Percentiles rank a stretch among this genome's conserved stretches.
Evolutionary conservation across 108 stramenopile genomes (phyloP).

Genomic region (Skeletonema menzelii): DNA sequence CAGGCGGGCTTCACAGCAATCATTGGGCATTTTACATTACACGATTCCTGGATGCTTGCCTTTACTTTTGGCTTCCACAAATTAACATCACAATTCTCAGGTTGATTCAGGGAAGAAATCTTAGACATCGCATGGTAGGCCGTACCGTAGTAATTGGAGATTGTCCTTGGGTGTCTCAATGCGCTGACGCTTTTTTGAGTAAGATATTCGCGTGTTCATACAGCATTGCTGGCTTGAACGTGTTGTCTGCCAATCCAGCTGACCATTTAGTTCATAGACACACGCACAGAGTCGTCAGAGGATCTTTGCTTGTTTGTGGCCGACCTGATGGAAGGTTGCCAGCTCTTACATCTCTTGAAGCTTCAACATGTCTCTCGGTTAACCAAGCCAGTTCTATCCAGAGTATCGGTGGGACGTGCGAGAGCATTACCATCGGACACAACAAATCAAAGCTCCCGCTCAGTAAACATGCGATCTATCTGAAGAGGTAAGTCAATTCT

Average conservation of each 20-base stretch:
- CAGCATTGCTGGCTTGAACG: constrained; percentile 54
- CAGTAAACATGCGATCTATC: neutral
- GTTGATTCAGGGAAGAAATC: constrained; percentile 44
- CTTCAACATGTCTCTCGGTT: constrained; percentile 51
- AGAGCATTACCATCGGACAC: constrained; percentile 65
- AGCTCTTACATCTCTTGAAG: constrained; percentile 57
- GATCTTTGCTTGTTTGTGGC: constrained; percentile 58
- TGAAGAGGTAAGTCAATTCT: neutral
- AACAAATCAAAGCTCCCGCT: constrained; percentile 59
- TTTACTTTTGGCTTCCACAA: constrained; percentile 66
- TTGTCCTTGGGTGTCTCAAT: constrained; percentile 60
- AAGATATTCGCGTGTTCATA: constrained; percentile 68
- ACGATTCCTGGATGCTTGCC: constrained; percentile 51
- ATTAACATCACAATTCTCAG: constrained; percentile 50
- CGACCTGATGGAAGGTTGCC: constrained; percentile 64
- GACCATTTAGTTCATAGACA: constrained; percentile 69
- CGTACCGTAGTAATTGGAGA: constrained; percentile 73
- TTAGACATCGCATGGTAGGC: constrained; percentile 62
- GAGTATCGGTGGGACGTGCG: constrained; percentile 46
- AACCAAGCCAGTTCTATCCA: constrained; percentile 61
- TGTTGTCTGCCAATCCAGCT: constrained; percentile 54
- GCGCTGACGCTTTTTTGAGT: constrained; percentile 57
- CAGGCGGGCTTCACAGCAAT: constrained; percentile 15
- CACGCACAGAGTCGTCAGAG: constrained; percentile 64
- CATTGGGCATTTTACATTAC: constrained; percentile 38